A percentile compares a stretch with the other conserved stretches of the same genome.
phyloP scores from a whole-genome alignment of 2,329 filamentous ascomycete species.

The Fusarium sp. region DNA sequence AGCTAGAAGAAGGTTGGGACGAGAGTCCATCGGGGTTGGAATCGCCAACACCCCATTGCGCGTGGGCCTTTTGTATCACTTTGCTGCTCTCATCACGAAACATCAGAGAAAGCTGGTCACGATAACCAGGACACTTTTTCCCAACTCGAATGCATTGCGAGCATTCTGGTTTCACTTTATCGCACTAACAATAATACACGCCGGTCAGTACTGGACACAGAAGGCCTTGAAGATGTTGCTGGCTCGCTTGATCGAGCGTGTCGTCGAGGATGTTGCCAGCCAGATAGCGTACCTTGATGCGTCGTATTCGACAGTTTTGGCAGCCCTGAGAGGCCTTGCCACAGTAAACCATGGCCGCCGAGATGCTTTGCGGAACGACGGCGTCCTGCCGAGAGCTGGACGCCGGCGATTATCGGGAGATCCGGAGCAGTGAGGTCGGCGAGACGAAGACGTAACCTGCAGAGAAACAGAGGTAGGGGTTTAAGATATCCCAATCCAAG shows the following conservation, averaged over 20 bases:
- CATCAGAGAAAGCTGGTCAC: constrained; percentile 72
- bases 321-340: constrained; percentile 67
- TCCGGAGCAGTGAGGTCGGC: constrained; percentile 16
- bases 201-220: constrained; percentile 20
- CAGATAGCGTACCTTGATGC: constrained; percentile 62
- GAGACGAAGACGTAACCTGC: constrained; percentile 10
- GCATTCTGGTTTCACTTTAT: constrained; percentile 69
- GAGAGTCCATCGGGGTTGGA: constrained; percentile 28
- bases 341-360: constrained; percentile 63
- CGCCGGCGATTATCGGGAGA: constrained; percentile 20
- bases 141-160: constrained; percentile 70
- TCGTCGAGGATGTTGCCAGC: constrained; percentile 5
- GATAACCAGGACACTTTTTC: constrained; percentile 71
- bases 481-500: constrained; percentile 8
- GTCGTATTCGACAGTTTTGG: constrained; percentile 63
- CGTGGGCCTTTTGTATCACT: constrained; percentile 68
- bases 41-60: constrained; percentile 58
- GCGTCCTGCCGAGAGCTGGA: constrained; percentile 22
- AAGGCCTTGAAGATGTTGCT: not conserved
- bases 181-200: constrained; percentile 59
- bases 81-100: constrained; percentile 74
- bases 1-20: constrained; percentile 41
- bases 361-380: constrained; percentile 3
- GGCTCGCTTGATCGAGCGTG: not conserved
- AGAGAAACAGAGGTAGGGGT: constrained; percentile 15